A percentile compares a stretch with the other conserved stretches of the same genome.
Conservation (phyloP, 441 rosid genomes). For the Breynia disticha region DNA sequence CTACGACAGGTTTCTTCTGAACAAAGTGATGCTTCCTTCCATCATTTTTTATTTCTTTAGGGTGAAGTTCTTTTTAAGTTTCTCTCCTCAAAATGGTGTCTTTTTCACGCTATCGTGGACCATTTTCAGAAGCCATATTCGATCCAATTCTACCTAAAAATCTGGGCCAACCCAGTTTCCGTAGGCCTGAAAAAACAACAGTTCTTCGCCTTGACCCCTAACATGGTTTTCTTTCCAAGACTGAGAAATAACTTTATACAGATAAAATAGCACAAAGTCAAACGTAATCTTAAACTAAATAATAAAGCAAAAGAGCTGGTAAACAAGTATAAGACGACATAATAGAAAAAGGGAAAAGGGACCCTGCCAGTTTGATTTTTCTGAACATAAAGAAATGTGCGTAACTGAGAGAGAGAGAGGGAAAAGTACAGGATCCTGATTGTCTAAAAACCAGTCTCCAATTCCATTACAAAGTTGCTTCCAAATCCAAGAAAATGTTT, state of each 20-base stretch:
- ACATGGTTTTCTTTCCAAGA: no score
- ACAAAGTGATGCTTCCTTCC: slow-evolving; percentile 20
- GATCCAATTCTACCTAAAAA: not conserved
- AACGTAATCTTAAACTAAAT: not conserved
- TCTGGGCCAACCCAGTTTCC: not conserved
- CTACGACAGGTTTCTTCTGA: slow-evolving; percentile 16
- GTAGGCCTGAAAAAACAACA: no score
- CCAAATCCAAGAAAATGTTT: slow-evolving; percentile 14
- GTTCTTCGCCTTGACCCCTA: no score
- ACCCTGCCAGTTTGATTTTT: slow-evolving; percentile 12
- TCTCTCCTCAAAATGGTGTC: not conserved
- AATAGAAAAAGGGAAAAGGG: slow-evolving; percentile 26
- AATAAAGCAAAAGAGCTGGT: slow-evolving; percentile 3
- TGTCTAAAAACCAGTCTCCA: slow-evolving; percentile 11
- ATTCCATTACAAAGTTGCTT: no score
- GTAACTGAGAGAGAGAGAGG: slow-evolving; percentile 12
- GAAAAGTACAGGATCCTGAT: slow-evolving; percentile 11
- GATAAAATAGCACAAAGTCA: not conserved
- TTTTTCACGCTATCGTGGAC: no score
- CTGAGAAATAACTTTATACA: no score
- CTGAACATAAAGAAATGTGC: slow-evolving; percentile 18
- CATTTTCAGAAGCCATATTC: no score
- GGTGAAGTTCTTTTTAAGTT: slow-evolving; percentile 10
- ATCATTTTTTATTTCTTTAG: slow-evolving; percentile 8
- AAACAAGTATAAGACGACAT: slow-evolving; percentile 11